A percentile compares a stretch with the other conserved stretches of the same genome.
These are phyloP conservation scores for Pleurostoma richardsiae DNA, from an alignment of 2,329 filamentous ascomycete genomes.

Conservation along the genomic window DNA sequence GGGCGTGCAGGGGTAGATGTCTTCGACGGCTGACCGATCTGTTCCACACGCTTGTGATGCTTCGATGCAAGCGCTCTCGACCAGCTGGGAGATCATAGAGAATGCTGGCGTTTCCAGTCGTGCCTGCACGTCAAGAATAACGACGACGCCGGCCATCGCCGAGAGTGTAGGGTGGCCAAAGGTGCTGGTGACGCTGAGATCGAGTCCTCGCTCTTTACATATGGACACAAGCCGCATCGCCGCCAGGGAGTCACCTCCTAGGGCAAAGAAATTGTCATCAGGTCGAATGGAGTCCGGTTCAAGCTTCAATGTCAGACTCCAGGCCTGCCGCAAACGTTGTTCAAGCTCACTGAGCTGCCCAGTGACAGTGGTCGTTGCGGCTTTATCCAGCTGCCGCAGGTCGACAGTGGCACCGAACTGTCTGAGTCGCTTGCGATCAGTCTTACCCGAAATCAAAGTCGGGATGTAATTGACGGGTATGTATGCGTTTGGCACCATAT, in stretches of 20 bases:
- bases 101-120: conserved; percentile 17
- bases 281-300: conserved; percentile 25
- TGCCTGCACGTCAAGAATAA: conserved; percentile 17
- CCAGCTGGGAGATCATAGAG: conserved; percentile 13
- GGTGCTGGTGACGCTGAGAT: conserved; percentile 30
- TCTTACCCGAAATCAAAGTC: conserved; percentile 36
- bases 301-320: conserved; percentile 18
- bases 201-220: conserved; percentile 22
- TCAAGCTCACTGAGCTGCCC: conserved; percentile 22
- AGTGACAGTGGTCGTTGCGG: background rate
- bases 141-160: conserved; percentile 33
- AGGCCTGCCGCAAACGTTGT: conserved; percentile 22
- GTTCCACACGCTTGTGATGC: conserved; percentile 14
- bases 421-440: conserved; percentile 31
- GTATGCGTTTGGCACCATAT: conserved; percentile 35
- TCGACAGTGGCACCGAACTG: conserved; percentile 22
- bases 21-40: conserved; percentile 18
- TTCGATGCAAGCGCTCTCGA: conserved; percentile 12
- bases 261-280: conserved; percentile 34
- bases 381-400: conserved; percentile 6
- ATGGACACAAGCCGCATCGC: conserved; percentile 37
- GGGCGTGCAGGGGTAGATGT: conserved; percentile 31
- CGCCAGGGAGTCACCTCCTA: conserved; percentile 38
- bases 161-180: conserved; percentile 35
- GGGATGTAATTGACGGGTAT: conserved; percentile 36